Evolutionary conservation across 441 rosid genomes (phyloP), one percentile per base, ranked within the genome.

Genomic region (Mallotus repandus): DNA sequence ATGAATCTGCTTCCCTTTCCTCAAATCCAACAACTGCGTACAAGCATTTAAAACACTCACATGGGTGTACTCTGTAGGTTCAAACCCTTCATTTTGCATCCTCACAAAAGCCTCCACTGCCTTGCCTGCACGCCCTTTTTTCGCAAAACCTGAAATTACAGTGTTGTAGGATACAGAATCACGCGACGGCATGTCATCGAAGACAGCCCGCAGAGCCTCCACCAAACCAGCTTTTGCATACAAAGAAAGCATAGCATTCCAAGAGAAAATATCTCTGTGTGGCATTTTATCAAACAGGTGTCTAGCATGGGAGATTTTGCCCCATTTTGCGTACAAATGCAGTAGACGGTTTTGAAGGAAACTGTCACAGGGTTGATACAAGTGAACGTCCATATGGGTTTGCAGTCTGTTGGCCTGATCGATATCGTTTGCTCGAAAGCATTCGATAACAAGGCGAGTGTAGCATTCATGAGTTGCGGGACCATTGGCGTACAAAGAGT

Each of bases 101-200:
- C 64, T 69, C 64, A 76, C 72, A 86, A 89, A 89, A 73, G 86
- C 79, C 54, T 68, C 80, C 70, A 90, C 74, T 0, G 93, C 93
- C 13, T 86, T 82, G 10, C 58, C 75, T 0, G 86, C 86, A 35
- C 77, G 63, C 12, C 98, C 95, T 83, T 76, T 86, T 70, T 81
- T 83, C 15, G 87, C 78, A 66, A 87, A 90, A 76, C 95, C 97
- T 0, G 89, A 82, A 68, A 92, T 88, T 88, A 94, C 89, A 3
- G 97, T 89, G 76, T 88, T 90, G 89, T 92, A 91, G 0, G 96
- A 89, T 68, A 92, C 93, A 66, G 82, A 76, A 81, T 87, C 93
- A 55, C 78, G 87, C 2, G 68, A 80, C 63, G 71, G 73, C 79
- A 91, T 91, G 83, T 77, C 86, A 59, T 90, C 89, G 62, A 94